Base-by-base conservation (phyloP, 2,329 filamentous ascomycete species). In the Botrytis aclada region DNA sequence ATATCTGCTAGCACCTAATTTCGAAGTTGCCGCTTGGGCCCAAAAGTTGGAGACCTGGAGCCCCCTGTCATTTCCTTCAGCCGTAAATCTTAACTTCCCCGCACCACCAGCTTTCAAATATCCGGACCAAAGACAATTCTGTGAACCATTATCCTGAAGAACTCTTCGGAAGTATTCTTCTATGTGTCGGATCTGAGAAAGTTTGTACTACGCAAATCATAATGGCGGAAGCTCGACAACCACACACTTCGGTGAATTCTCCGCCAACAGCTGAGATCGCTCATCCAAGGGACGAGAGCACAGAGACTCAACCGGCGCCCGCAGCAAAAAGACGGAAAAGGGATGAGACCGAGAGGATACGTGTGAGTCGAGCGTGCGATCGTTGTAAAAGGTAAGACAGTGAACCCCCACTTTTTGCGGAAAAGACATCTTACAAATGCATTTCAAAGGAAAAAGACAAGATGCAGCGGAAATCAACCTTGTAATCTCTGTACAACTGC, bases 331-430 rank as follows among this genome's bases (percentile, higher is more conserved):
- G 71, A 51, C 74, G 73, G 65, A 76, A 74, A 74, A 76, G 71
- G 45, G 75, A 74, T 29, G 74, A 74, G 9, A 45, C 34, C 37
- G 74, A 77, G 10, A 70, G 77, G 20, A 74, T 64, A 22, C 72
- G 84, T 69, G 84, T 85, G 67, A 85, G 83, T 73, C 81, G 84
- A 41, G 84, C 84, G 29, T 86, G 84, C 76, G 84, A 86, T 78
- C 79, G 82, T 71, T 86, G 84, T 78, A 86, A 86, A 78, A 84
- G 81, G 84, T 85, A 77, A 78, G 81, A 76, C 16, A 37, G 39
- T 29, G 14, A 18, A 32, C 37, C 18, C 14, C 39, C 45, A 6
- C n/a, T 20, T 39, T n/a, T 45, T 37, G 32, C 20, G 25, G n/a
- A n/a, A 4, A 25, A 60, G 43, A n/a, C 25, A 25, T 39, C n/a